These are phyloP conservation scores for Cladophialophora chaetospira DNA, from an alignment of 2,329 filamentous ascomycete genomes.

Conservation along the genomic window DNA sequence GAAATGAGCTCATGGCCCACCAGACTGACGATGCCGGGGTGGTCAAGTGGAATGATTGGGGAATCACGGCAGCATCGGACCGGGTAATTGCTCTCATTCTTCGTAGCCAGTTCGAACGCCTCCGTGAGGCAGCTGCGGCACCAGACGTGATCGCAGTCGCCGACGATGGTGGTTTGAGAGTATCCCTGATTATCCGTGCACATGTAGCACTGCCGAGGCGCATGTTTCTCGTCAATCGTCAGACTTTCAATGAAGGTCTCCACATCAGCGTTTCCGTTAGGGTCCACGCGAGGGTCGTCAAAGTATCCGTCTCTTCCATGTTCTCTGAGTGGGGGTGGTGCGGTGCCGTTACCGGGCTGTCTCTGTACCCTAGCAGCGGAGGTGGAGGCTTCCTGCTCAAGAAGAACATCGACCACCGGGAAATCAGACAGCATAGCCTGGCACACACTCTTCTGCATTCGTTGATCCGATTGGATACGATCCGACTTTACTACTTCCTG, in stretches of 20 bases:
- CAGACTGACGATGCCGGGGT: not conserved
- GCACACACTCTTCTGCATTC: constrained; percentile 19
- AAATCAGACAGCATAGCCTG: constrained; percentile 21
- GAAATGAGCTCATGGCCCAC: constrained; percentile 6
- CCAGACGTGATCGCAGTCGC: constrained; percentile 19
- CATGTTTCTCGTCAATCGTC: constrained; percentile 7
- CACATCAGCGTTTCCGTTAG: constrained; percentile 6
- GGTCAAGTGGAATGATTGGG: constrained; percentile 3
- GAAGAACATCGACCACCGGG: constrained; percentile 3
- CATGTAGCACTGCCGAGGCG: constrained; percentile 7
- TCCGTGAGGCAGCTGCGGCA: constrained; percentile 17
- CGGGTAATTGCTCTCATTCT: constrained; percentile 17
- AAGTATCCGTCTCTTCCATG: constrained; percentile 10
- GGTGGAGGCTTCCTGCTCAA: not conserved
- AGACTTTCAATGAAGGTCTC: constrained; percentile 8
- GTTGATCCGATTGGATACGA: not conserved
- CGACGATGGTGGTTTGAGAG: not conserved
- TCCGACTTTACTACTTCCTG: constrained; percentile 4
- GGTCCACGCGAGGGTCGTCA: constrained; percentile 11
- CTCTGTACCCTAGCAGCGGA: not conserved
- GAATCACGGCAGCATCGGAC: constrained; percentile 16
- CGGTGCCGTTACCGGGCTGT: no score
- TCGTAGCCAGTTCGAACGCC: constrained; percentile 11
- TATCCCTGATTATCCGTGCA: not conserved
- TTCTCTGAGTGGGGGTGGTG: not conserved